These are phyloP conservation scores for Pestalotiopsis sp. DNA, from an alignment of 2,329 filamentous ascomycete genomes.

Conservation along the genomic window DNA sequence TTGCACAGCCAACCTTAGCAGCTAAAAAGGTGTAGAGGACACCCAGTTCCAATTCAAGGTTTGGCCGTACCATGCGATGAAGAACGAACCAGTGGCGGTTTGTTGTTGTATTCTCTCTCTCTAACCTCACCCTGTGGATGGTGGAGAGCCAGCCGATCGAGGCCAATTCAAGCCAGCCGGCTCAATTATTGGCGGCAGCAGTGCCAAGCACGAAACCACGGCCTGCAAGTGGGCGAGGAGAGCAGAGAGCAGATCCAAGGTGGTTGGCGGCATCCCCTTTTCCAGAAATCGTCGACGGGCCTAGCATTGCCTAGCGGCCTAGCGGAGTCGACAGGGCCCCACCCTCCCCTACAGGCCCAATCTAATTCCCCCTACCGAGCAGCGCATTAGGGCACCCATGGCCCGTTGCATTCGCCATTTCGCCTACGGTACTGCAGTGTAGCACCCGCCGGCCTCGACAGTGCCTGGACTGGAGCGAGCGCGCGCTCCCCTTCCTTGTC, in stretches of 20 bases:
- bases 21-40: background rate
- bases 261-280: slow-evolving; percentile 7
- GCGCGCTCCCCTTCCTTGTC: background rate
- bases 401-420: slow-evolving; percentile 12
- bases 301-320: background rate
- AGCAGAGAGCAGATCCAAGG: background rate
- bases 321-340: background rate
- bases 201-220: slow-evolving; percentile 9
- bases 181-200: slow-evolving; percentile 6
- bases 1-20: background rate
- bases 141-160: background rate
- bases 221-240: background rate
- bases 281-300: slow-evolving; percentile 9
- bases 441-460: background rate
- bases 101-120: background rate
- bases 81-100: background rate
- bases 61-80: background rate
- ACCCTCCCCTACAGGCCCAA: slow-evolving; percentile 9
- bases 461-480: background rate
- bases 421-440: slow-evolving; percentile 9
- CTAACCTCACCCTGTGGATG: no score
- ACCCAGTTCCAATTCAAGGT: background rate
- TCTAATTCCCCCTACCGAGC: slow-evolving; percentile 11
- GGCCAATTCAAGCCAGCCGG: slow-evolving; percentile 1
- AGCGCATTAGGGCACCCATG: slow-evolving; percentile 4